Conservation (phyloP, 495 filamentous ascomycete genomes). For the Rusavskia elegans region DNA sequence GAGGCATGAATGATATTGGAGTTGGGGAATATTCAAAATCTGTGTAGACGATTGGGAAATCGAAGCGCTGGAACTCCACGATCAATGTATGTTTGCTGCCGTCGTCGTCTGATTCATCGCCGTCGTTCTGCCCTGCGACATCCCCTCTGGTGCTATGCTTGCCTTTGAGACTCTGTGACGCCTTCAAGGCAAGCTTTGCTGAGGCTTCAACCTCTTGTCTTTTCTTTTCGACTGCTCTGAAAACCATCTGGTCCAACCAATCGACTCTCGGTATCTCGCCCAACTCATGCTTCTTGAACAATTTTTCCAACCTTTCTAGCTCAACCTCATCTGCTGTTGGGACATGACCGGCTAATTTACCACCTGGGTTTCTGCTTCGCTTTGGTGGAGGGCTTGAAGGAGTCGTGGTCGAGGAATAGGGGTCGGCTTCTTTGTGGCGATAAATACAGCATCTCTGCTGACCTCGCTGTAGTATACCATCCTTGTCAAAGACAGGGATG, state of each 20-base stretch:
- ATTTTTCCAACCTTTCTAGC: constrained; percentile 62
- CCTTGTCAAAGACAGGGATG: constrained; percentile 73
- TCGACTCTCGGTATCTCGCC: constrained; percentile 82
- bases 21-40: constrained; percentile 85
- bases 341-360: constrained; percentile 26
- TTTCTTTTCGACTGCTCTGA: constrained; percentile 67
- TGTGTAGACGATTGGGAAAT: constrained; percentile 89
- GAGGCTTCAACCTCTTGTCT: constrained; percentile 39
- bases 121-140: constrained; percentile 4
- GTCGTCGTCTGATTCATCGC: constrained; percentile 27
- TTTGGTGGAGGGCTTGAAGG: constrained; percentile 41
- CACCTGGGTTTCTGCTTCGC: constrained; percentile 33
- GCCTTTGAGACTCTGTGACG: constrained; percentile 5
- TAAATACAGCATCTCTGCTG: constrained; percentile 83
- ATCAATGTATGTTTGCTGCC: constrained; percentile 51
- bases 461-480: constrained; percentile 78
- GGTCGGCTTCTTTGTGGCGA: constrained; percentile 71
- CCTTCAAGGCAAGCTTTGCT: constrained; percentile 13
- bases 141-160: constrained; percentile 2
- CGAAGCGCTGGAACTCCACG: constrained; percentile 85
- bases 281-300: constrained; percentile 98
- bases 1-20: constrained; percentile 53
- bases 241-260: constrained; percentile 90
- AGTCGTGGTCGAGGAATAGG: constrained; percentile 63
- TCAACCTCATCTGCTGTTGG: constrained; percentile 46